Base-by-base conservation (phyloP, 2,329 filamentous ascomycete genomes). In the Fusarium longipes region DNA sequence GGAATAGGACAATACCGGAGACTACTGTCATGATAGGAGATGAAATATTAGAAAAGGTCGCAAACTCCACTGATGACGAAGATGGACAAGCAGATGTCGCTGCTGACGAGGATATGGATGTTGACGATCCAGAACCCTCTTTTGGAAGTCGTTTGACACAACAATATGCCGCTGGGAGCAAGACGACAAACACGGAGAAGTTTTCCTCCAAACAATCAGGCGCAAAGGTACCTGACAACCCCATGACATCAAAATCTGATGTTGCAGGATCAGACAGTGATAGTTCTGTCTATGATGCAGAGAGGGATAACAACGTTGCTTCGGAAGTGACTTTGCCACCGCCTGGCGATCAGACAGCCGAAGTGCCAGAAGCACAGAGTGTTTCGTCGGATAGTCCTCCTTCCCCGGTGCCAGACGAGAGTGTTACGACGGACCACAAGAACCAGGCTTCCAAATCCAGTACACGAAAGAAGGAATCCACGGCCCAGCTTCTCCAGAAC, bases 351-450 rank as follows among this genome's bases (percentile, higher is more conserved):
- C 15, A 44, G 30, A 24, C 17, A 22, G 17, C 25, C 22, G 48
- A 45, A n/a, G 48, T 55, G 9, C 33, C 25, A n/a, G 22, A 11
- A 8, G 12, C 27, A 29, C 17, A 29, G 2, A 33, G 35, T n/a
- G 9, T 32, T 12, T 43, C 29, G 5, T 18, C 45, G 18, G 40
- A 40, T 29, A 57, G 33, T 40, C 24, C 48, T 39, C n/a, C 11
- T 27, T 35, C 47, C 8, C 30, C 25, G 17, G n/a, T 14, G 5
- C 15, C 32, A 2, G 22, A 5, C 22, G 52, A 45, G 17, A n/a
- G 39, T 70, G 76, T 75, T 2, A 77, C 82, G 51, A 82, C 76
- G 77, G 67, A 73, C 14, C 59, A 62, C 7, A 70, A 57, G 40
- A 63, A 45, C 17, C 68, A 64, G 11, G 42, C 55, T 24, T 44